These are phyloP conservation scores for Pichia sp. DNA, from an alignment of 1,139 yeast species.

Conservation along the genomic window DNA sequence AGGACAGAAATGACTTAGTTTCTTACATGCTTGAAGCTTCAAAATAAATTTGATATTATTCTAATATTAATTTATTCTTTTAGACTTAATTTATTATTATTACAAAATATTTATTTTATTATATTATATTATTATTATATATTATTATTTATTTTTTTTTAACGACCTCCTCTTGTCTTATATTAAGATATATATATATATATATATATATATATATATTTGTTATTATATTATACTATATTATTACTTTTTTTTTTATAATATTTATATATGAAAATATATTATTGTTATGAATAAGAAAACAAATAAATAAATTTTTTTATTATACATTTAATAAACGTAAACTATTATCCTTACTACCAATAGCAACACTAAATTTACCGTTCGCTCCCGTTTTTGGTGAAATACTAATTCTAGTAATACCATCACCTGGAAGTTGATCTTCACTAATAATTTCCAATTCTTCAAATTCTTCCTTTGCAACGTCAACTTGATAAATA, in stretches of 20 bases:
- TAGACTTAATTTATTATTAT: conserved; percentile 1
- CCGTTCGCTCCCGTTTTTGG: conserved; percentile 21
- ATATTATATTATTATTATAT: too few species aligned
- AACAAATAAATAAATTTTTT: too few species aligned
- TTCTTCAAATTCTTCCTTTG: conserved; percentile 27
- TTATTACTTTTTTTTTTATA: neutral
- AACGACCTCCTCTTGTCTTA: neutral
- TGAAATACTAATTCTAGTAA: conserved; percentile 56
- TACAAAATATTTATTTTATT: neutral
- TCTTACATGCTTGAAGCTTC: conserved; percentile 82
- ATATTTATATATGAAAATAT: too few species aligned
- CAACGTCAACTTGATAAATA: conserved; percentile 29
- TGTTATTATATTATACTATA: too few species aligned
- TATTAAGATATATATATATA: neutral
- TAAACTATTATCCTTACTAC: conserved; percentile 64
- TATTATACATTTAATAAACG: conserved; percentile 41
- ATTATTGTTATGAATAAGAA: too few species aligned
- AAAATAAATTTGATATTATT: conserved; percentile 37
- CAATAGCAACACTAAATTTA: conserved; percentile 47
- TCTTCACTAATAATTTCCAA: conserved; percentile 31
- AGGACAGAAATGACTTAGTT: conserved; percentile 96
- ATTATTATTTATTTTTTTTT: too few species aligned
- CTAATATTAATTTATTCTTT: neutral
- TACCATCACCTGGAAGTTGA: conserved; percentile 54
- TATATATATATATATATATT: too few species aligned